A percentile compares a stretch with the other conserved stretches of the same genome.
Conservation (phyloP, 108 stramenopile genomes). For the Nitzschia sp. region DNA sequence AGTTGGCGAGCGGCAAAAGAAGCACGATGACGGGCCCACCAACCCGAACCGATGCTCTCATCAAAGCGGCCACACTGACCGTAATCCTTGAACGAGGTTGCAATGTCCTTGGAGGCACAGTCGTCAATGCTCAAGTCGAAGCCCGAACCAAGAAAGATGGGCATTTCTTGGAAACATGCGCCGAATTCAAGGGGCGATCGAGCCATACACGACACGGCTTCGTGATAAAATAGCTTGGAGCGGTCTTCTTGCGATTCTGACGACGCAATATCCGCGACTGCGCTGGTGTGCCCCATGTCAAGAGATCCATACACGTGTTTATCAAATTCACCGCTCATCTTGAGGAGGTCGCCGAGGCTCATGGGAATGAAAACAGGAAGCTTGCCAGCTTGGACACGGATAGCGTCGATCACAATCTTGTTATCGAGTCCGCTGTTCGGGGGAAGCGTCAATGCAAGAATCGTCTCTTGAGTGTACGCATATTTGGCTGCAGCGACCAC, state of each 20-base stretch:
- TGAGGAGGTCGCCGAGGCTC: constrained; percentile 39
- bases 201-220: constrained; percentile 53
- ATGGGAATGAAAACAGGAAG: constrained; percentile 51
- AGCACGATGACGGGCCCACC: constrained; percentile 72
- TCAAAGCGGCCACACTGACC: constrained; percentile 81
- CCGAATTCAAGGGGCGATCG: constrained; percentile 74
- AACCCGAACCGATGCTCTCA: constrained; percentile 58
- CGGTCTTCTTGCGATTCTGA: constrained; percentile 56
- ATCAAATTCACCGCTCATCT: constrained; percentile 27
- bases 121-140: constrained; percentile 72
- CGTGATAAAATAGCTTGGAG: constrained; percentile 79
- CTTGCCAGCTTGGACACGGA: constrained; percentile 18
- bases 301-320: constrained; percentile 46
- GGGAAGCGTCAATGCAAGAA: constrained; percentile 58
- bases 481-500: constrained; percentile 46
- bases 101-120: constrained; percentile 37
- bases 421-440: constrained; percentile 8
- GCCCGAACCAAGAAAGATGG: constrained; percentile 54
- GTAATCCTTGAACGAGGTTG: constrained; percentile 55
- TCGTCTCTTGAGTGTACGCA: constrained; percentile 18
- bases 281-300: constrained; percentile 37
- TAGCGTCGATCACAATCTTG: constrained; percentile 2
- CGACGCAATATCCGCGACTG: constrained; percentile 69
- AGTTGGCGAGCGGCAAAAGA: constrained; percentile 67
- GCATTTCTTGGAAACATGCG: constrained; percentile 46